Percentiles rank a stretch among this genome's conserved stretches.
phyloP scores from a whole-genome alignment of 176 grass and related monocot species.

The barley (Hordeum vulgare) region MorexV3_pseudomolecules_assembly NC_058524.1:159081380-159081879 shows the following conservation, averaged over 20 bases:
- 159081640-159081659: neutral
- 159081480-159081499: neutral
- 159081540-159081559: too few relatives aligned
- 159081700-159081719: neutral
- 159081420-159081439: too few relatives aligned
- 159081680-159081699: neutral
- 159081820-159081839: neutral
- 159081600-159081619: neutral
- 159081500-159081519: neutral
- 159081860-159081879: neutral
- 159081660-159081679: neutral
- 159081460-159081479: too few relatives aligned
- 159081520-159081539: too few relatives aligned
- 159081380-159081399: neutral
- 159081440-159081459: too few relatives aligned
- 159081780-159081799: neutral
- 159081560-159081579: neutral
- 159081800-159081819: too few relatives aligned
- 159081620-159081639: neutral
- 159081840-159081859: neutral
- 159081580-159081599: neutral
- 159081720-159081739: neutral
- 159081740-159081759: neutral
- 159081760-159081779: neutral
- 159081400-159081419: neutral